These are phyloP conservation scores for Bipolaris bicolor DNA, from an alignment of 2,329 filamentous ascomycete species.

Conservation along the genomic window DNA sequence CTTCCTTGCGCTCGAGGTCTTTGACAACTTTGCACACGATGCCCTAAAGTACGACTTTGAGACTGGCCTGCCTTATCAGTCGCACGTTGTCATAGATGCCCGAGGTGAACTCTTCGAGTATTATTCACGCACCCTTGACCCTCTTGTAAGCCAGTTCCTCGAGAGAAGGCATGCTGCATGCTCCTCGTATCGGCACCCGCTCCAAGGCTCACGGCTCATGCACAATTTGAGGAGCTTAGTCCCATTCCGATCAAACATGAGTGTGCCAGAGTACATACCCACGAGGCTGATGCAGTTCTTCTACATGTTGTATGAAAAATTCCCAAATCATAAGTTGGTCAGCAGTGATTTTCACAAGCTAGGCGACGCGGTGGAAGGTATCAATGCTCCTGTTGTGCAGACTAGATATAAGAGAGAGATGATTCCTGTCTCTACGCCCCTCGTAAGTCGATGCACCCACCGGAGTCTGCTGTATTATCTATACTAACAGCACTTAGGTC, in stretches of 20 bases:
- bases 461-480: not conserved
- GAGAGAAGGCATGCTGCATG: constrained; percentile 79
- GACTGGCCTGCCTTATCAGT: constrained; percentile 84
- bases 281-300: constrained; percentile 97
- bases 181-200: constrained; percentile 65
- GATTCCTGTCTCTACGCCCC: constrained; percentile 86
- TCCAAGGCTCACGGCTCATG: constrained; percentile 61
- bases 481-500: constrained; percentile 62
- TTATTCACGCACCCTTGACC: constrained; percentile 81
- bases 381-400: constrained; percentile 96
- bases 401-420: constrained; percentile 87
- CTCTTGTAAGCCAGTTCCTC: constrained; percentile 80
- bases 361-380: constrained; percentile 79
- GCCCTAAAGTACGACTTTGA: constrained; percentile 84
- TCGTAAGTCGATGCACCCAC: constrained; percentile 65
- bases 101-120: constrained; percentile 94
- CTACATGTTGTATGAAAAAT: constrained; percentile 83
- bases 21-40: constrained; percentile 98
- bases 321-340: constrained; percentile 86
- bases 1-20: constrained; percentile 97
- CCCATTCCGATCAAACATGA: constrained; percentile 78
- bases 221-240: constrained; percentile 68
- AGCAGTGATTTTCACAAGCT: constrained; percentile 90
- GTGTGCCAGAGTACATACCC: constrained; percentile 87
- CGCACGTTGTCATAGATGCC: constrained; percentile 82